phyloP scores from a whole-genome alignment of 2,329 filamentous ascomycete genomes.

The Blumeriella jaapii region DNA sequence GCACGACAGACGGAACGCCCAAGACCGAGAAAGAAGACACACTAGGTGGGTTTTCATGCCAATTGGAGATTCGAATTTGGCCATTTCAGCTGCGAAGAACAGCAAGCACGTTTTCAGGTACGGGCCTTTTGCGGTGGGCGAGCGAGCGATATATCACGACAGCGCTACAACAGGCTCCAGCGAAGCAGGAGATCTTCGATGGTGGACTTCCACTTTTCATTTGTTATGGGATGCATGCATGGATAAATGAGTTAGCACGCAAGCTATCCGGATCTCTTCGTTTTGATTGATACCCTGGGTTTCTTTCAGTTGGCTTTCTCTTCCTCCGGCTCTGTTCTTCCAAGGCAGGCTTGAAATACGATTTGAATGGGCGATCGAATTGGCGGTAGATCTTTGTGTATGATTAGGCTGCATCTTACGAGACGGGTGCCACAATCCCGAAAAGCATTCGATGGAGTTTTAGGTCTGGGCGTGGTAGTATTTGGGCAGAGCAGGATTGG shows the following conservation, averaged over 20 bases:
- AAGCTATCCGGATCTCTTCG: neutral
- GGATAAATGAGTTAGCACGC: neutral
- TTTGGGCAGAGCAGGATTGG: too few species aligned
- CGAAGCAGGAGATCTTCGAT: neutral
- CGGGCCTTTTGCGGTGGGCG: neutral
- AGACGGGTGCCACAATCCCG: too few species aligned
- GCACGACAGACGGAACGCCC: neutral
- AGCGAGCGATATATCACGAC: neutral
- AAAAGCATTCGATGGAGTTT: too few species aligned
- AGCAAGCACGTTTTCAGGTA: neutral
- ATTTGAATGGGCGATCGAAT: neutral
- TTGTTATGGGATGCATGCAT: conserved; percentile 1
- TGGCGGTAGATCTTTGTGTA: neutral
- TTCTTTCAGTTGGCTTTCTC: conserved; percentile 1
- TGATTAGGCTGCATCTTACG: too few species aligned
- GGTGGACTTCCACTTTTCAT: neutral
- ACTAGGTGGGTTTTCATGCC: conserved; percentile 4
- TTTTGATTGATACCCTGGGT: conserved; percentile 3
- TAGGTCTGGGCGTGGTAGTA: too few species aligned
- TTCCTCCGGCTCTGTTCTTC: neutral
- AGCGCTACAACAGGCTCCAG: neutral
- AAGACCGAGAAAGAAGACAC: conserved; percentile 12
- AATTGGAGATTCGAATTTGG: neutral
- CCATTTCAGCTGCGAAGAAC: neutral
- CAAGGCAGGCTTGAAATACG: neutral